phyloP scores from a whole-genome alignment of 441 rosid species.

The Syzygium syzygioides region DNA sequence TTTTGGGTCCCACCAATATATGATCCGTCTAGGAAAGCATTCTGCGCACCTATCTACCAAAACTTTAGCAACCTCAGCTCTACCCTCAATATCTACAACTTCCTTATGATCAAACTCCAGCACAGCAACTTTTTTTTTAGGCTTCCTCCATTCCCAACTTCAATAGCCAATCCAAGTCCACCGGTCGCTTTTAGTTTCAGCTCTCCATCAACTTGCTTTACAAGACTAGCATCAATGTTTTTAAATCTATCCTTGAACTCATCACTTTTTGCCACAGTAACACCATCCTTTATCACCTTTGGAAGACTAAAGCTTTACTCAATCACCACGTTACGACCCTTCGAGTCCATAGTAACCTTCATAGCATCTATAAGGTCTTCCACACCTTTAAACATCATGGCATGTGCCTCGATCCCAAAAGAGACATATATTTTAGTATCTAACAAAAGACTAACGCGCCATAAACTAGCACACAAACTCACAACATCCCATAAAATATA shows the following conservation, averaged over 20 bases:
- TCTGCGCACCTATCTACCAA: too few species aligned
- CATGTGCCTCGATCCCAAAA: not conserved
- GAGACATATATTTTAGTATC: not conserved
- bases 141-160: too few species aligned
- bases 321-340: not conserved
- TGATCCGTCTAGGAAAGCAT: too few species aligned
- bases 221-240: not conserved
- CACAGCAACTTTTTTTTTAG: too few species aligned
- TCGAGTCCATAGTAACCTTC: not conserved
- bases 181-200: not conserved
- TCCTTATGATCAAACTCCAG: too few species aligned
- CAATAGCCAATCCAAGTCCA: not conserved
- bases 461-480: too few species aligned
- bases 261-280: not conserved
- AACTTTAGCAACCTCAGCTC: too few species aligned
- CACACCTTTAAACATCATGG: not conserved
- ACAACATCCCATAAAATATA: not conserved
- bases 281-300: not conserved
- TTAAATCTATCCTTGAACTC: not conserved
- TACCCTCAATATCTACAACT: too few species aligned
- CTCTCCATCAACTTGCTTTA: not conserved
- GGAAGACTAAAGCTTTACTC: not conserved
- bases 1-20: too few species aligned
- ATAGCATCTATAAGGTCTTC: not conserved
- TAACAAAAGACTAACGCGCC: not conserved